Conservation (phyloP, 1,284 basidiomycete genomes). For the Pseudozyma sp. region DNA sequence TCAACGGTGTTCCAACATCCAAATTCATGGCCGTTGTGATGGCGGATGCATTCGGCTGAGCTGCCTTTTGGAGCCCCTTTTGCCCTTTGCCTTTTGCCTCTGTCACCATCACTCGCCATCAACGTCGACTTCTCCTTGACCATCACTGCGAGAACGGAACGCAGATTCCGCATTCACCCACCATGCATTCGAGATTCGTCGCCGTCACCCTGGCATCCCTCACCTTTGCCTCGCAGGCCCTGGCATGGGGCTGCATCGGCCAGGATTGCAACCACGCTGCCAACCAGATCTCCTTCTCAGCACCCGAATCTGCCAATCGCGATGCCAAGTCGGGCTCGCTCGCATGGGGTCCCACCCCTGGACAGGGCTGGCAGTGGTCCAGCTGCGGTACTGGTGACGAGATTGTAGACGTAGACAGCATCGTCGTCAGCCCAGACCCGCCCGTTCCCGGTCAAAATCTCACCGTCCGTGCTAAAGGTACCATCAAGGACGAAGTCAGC, state of each 20-base stretch:
- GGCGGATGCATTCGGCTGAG: constrained; percentile 5
- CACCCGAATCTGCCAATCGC: constrained; percentile 14
- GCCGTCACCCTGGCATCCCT: constrained; percentile 34
- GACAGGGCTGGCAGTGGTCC: constrained; percentile 61
- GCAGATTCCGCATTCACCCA: neutral
- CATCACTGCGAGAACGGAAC: neutral
- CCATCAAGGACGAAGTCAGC: constrained; percentile 48
- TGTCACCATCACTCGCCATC: neutral
- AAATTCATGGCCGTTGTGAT: constrained; percentile 9
- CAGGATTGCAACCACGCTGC: constrained; percentile 37
- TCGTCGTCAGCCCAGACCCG: constrained; percentile 63
- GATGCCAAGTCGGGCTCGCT: constrained; percentile 2
- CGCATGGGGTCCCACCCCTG: constrained; percentile 16
- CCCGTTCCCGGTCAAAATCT: constrained; percentile 65
- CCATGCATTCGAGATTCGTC: constrained; percentile 28
- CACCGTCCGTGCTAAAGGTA: constrained; percentile 61
- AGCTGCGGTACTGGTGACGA: constrained; percentile 55
- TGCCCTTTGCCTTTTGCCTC: neutral
- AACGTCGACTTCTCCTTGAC: neutral
- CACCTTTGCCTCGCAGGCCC: constrained; percentile 31
- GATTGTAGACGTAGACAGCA: constrained; percentile 53
- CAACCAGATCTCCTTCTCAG: constrained; percentile 46
- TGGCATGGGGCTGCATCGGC: constrained; percentile 48
- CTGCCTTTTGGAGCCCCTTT: neutral
- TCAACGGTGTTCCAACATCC: constrained; percentile 16